Evolutionary conservation across 257 asterid species (phyloP), one percentile per base, ranked within the genome.

Genomic region (Plantago ovata): DNA sequence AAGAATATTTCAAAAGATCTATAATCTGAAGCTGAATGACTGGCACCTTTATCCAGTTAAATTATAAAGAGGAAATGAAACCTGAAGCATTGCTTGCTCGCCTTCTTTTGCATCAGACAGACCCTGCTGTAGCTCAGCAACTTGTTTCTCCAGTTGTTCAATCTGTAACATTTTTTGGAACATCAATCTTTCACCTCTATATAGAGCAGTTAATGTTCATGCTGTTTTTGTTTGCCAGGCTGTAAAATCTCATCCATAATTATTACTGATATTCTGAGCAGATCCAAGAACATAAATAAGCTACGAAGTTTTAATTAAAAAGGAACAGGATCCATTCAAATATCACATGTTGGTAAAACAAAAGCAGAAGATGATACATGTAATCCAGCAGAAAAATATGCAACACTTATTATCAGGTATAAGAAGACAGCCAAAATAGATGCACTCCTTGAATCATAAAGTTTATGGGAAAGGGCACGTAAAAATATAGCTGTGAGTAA

Each of bases 31-130:
- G 39, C 55, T 28, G 14, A 38, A 36, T 22, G 56, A 65, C 20
- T 50, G 39, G 52, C 53, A 48, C 58, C 51, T 61, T 51, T 20
- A 38, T 54, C 52, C 21, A 56, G 38, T 13, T n/a, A 38, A 61
- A 22, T 43, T 16, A 14, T 13, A 55, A 24, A 65, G 18, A 45
- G 57, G 50, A 50, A 47, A 52, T 3, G 4, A 57, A 67, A 86
- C 97, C 97, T 90, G 81, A 74, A 84, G 79, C 84, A 89, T 79
- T 41, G 93, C 94, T 23, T 73, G 68, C 79, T 89, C 97, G 67
- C 75, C 84, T 77, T 77, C 88, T 74, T 69, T 84, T 65, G 80
- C 86, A 68, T 80, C 90, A 53, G 72, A 64, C 60, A 84, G 74
- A 60, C 69, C 64, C 77, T 77, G 86, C 61, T 68, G 78, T 58